A percentile compares a stretch with the other conserved stretches of the same genome.
Conservation (phyloP, 192 early-diverging fungal species). For the Pilobolus umbonatus region DNA sequence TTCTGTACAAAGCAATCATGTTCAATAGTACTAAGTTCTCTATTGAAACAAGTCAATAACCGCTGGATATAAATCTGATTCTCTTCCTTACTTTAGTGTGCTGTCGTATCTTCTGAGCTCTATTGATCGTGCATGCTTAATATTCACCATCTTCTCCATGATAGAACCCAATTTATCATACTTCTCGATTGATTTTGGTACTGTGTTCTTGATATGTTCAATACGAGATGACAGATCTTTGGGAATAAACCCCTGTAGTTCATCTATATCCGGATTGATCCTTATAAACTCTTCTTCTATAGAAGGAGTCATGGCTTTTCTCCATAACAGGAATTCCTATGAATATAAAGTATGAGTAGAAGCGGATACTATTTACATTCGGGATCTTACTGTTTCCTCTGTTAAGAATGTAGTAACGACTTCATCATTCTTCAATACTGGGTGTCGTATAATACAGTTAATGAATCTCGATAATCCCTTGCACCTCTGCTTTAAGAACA, state of each 20-base stretch:
- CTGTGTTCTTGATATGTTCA: conserved; percentile 36
- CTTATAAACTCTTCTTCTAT: conserved; percentile 51
- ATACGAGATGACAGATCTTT: conserved; percentile 45
- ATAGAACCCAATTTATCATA: conserved; percentile 50
- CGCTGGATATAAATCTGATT: neutral
- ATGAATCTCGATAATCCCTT: conserved; percentile 67
- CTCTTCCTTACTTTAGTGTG: conserved; percentile 39
- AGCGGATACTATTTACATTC: neutral
- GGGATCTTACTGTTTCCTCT: conserved; percentile 47
- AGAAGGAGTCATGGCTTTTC: conserved; percentile 39
- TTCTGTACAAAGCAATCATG: conserved; percentile 50
- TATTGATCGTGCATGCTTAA: conserved; percentile 50
- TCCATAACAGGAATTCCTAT: conserved; percentile 52
- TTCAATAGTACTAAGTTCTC: conserved; percentile 49
- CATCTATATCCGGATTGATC: conserved; percentile 27
- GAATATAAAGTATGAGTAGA: neutral
- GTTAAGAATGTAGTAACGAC: conserved; percentile 61
- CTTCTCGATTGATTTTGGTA: conserved; percentile 48
- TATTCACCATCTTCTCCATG: conserved; percentile 51
- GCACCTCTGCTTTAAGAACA: conserved; percentile 67
- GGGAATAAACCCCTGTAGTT: conserved; percentile 42
- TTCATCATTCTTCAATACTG: conserved; percentile 59
- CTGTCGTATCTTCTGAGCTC: conserved; percentile 50
- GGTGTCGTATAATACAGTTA: conserved; percentile 67
- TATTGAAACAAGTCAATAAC: conserved; percentile 52